phyloP scores from a whole-genome alignment of 2,329 filamentous ascomycete species.

The Monosporascus sp. region DNA sequence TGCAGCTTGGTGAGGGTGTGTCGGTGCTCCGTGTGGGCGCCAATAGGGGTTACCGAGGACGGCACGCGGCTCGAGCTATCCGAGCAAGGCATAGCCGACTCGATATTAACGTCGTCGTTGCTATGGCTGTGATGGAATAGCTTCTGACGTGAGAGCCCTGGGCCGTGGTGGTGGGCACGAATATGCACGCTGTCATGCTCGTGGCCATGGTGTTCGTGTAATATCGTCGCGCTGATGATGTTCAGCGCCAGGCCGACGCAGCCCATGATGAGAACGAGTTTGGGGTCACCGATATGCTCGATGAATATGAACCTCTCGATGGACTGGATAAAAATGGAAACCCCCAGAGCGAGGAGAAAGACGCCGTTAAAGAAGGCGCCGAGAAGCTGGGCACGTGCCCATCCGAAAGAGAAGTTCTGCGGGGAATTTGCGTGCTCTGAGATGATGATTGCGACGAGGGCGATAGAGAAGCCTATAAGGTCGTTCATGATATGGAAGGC shows the following conservation, averaged over 20 bases:
- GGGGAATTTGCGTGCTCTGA: conserved; percentile 53
- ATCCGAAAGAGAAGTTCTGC: conserved; percentile 63
- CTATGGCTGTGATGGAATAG: conserved; percentile 22
- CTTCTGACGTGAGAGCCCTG: conserved; percentile 5
- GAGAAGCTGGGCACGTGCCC: conserved; percentile 67
- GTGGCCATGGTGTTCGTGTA: conserved; percentile 50
- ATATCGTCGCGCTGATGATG: conserved; percentile 57
- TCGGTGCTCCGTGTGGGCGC: conserved; percentile 44
- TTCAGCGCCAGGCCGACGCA: conserved; percentile 63
- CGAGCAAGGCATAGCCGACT: conserved; percentile 15
- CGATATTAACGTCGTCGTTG: conserved; percentile 33
- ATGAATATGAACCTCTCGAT: conserved; percentile 63
- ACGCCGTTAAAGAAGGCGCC: conserved; percentile 79
- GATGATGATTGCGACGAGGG: conserved; percentile 57
- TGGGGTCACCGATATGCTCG: conserved; percentile 56
- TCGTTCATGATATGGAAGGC: conserved; percentile 76
- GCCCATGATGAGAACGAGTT: conserved; percentile 64
- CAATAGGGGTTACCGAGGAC: conserved; percentile 18
- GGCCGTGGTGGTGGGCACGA: conserved; percentile 2
- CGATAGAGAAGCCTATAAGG: conserved; percentile 62
- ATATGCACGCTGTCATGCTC: conserved; percentile 15
- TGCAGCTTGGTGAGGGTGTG: conserved; percentile 32
- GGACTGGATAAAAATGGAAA: conserved; percentile 69
- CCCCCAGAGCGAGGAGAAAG: conserved; percentile 64
- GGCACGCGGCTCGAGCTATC: conserved; percentile 11